These are phyloP conservation scores for Xerocomus amazonicus DNA, from an alignment of 1,284 basidiomycete genomes.

Conservation along the genomic window DNA sequence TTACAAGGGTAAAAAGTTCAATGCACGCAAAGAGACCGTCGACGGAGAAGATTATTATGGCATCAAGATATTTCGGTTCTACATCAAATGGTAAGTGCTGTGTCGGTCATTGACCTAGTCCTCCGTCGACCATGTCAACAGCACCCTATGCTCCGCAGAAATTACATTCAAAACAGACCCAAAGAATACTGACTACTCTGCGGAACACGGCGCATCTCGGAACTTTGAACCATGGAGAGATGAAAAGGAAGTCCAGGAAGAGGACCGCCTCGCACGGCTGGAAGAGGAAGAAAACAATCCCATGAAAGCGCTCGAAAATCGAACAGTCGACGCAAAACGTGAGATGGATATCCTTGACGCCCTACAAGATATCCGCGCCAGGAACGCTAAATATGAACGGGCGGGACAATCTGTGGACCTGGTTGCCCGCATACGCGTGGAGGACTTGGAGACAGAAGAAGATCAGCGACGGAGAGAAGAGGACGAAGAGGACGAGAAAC, in stretches of 20 bases:
- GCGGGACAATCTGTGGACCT: constrained; percentile 66
- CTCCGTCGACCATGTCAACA: constrained; percentile 27
- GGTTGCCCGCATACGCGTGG: constrained; percentile 50
- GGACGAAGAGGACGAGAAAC: constrained; percentile 89
- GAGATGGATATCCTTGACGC: constrained; percentile 99
- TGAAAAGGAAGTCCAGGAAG: constrained; percentile 67
- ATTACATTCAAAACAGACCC: constrained; percentile 99
- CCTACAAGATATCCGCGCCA: constrained; percentile 88
- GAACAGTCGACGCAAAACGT: constrained; percentile 86
- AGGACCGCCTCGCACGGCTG: constrained; percentile 72
- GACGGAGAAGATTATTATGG: constrained; percentile 97
- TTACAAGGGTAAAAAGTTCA: constrained; percentile 99
- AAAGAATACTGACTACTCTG: constrained; percentile 92
- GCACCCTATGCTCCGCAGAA: constrained; percentile 92
- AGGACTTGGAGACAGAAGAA: constrained; percentile 70
- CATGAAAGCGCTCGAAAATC: constrained; percentile 94
- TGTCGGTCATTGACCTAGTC: neutral
- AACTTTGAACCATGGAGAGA: constrained; percentile 95
- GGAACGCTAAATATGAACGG: constrained; percentile 90
- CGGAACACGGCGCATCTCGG: constrained; percentile 90
- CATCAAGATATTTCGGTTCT: constrained; percentile 91
- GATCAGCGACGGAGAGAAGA: constrained; percentile 60
- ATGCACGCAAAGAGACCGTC: constrained; percentile 97
- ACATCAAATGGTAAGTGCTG: constrained; percentile 69
- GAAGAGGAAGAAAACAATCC: constrained; percentile 92